A percentile compares a stretch with the other conserved stretches of the same genome.
phyloP scores from a whole-genome alignment of 768 basidiomycete genomes.

The Saitozyma podzolica region DNA sequence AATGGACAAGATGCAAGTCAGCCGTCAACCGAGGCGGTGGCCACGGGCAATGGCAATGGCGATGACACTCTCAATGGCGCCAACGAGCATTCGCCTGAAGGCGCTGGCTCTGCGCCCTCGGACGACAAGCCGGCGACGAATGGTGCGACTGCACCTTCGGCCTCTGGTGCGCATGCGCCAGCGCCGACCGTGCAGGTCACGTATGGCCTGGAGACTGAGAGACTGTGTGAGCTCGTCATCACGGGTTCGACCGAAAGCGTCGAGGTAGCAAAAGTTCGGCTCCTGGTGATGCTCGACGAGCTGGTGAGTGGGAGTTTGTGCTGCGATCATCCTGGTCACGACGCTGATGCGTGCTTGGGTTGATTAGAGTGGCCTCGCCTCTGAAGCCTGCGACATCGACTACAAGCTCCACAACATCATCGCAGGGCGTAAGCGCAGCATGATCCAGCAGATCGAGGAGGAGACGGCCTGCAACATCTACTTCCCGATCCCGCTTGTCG shows the following conservation, averaged over 20 bases:
- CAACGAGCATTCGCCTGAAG: slow-evolving; percentile 1
- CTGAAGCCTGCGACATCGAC: slow-evolving; percentile 89
- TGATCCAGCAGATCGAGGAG: slow-evolving; percentile 89
- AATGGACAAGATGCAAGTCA: too few species aligned
- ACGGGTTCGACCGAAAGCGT: slow-evolving; percentile 83
- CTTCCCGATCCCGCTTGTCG: slow-evolving; percentile 84
- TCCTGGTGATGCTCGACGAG: slow-evolving; percentile 93
- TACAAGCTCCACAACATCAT: slow-evolving; percentile 90
- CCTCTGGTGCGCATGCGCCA: slow-evolving; percentile 53
- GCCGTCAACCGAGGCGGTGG: slow-evolving; percentile 13
- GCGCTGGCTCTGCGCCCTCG: background rate
- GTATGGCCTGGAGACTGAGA: slow-evolving; percentile 89
- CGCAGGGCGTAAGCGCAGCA: slow-evolving; percentile 80
- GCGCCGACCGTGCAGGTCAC: slow-evolving; percentile 51
- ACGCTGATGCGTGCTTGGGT: slow-evolving; percentile 7
- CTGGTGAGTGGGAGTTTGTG: slow-evolving; percentile 62
- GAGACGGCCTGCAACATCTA: slow-evolving; percentile 98
- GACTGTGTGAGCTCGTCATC: slow-evolving; percentile 88
- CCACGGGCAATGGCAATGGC: slow-evolving; percentile 22
- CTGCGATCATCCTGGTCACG: background rate
- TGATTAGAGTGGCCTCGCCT: slow-evolving; percentile 78
- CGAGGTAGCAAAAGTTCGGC: slow-evolving; percentile 81
- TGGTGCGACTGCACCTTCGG: slow-evolving; percentile 36
- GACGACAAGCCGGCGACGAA: slow-evolving; percentile 2
- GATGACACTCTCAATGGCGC: background rate